Percentiles rank a stretch among this genome's conserved stretches.
Evolutionary conservation across 306 rosid genomes (phyloP).

Genomic region (Begonia fuchsioides): DNA sequence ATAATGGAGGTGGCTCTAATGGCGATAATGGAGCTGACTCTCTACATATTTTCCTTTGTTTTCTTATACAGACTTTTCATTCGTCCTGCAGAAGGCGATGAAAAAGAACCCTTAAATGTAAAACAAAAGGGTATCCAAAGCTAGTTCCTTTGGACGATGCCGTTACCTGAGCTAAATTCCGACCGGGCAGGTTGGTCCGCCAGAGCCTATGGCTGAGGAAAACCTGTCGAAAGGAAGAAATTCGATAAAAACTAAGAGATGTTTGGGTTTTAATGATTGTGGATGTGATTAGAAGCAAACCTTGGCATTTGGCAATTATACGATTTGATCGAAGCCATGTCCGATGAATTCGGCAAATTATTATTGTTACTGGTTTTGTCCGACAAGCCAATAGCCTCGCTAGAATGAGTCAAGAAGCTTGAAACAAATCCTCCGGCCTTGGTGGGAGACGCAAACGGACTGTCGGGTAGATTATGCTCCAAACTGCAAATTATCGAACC

Average conservation of each 20-base stretch:
- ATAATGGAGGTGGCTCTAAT: too few relatives aligned
- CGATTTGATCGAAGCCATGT: slow-evolving; percentile 70
- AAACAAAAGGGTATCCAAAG: too few relatives aligned
- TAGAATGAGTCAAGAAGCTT: slow-evolving; percentile 3
- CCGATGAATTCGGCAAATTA: slow-evolving; percentile 24
- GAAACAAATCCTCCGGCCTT: slow-evolving; percentile 19
- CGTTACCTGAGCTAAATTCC: slow-evolving; percentile 41
- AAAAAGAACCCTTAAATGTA: too few relatives aligned
- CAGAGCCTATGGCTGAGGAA: slow-evolving; percentile 75
- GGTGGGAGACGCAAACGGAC: slow-evolving; percentile 93
- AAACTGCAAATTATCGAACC: slow-evolving; percentile 33
- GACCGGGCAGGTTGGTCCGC: slow-evolving; percentile 55
- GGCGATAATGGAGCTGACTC: too few relatives aligned
- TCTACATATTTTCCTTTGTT: too few relatives aligned
- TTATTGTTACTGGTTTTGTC: slow-evolving; percentile 25
- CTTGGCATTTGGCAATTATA: slow-evolving; percentile 87
- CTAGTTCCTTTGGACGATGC: too few relatives aligned
- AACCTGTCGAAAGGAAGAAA: slow-evolving; percentile 26
- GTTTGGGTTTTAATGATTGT: not conserved
- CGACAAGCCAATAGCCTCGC: slow-evolving; percentile 32
- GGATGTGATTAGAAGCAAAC: slow-evolving; percentile 14
- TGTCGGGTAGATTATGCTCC: slow-evolving; percentile 95
- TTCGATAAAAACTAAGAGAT: too few relatives aligned
- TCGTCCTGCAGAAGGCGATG: too few relatives aligned
- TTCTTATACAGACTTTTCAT: too few relatives aligned